phyloP scores from a whole-genome alignment of 2,329 filamentous ascomycete species.

The Gaeumannomyces tritici region DNA sequence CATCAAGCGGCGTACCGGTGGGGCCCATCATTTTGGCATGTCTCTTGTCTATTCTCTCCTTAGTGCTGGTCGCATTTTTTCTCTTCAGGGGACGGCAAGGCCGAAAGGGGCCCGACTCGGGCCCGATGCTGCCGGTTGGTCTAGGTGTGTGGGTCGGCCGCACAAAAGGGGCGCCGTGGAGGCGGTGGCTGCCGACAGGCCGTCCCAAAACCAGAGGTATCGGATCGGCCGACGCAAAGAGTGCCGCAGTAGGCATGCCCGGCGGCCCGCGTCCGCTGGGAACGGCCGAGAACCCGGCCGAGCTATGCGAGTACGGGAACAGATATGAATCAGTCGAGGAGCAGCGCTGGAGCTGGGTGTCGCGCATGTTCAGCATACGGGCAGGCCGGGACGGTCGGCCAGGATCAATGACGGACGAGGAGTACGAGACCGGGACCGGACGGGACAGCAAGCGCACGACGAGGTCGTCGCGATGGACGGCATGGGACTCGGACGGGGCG shows the following conservation, averaged over 20 bases:
- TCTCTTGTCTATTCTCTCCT: not conserved
- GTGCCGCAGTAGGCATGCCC: not conserved
- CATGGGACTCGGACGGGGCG: slow-evolving; percentile 4
- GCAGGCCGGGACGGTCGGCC: not conserved
- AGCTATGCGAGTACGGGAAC: slow-evolving; percentile 33
- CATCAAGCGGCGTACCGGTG: not conserved
- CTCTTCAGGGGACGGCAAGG: not conserved
- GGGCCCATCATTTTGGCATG: slow-evolving; percentile 1
- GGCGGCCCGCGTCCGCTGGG: not conserved
- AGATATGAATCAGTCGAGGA: slow-evolving; percentile 34
- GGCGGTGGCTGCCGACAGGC: not conserved
- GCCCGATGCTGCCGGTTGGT: not conserved
- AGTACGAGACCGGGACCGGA: not conserved
- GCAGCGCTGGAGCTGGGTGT: slow-evolving; percentile 12
- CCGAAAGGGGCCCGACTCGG: not conserved
- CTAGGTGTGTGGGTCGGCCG: slow-evolving; percentile 2
- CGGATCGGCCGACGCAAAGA: not conserved
- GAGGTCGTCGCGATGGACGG: slow-evolving; percentile 10
- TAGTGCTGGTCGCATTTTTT: not conserved
- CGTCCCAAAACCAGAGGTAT: not conserved
- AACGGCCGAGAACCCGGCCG: not conserved
- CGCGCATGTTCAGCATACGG: slow-evolving; percentile 7
- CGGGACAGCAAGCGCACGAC: slow-evolving; percentile 5
- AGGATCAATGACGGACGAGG: not conserved
- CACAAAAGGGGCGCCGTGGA: not conserved